Percentiles rank a stretch among this genome's conserved stretches.
phyloP scores from a whole-genome alignment of 495 filamentous ascomycete species.

The Trichoderma erinaceum region DNA sequence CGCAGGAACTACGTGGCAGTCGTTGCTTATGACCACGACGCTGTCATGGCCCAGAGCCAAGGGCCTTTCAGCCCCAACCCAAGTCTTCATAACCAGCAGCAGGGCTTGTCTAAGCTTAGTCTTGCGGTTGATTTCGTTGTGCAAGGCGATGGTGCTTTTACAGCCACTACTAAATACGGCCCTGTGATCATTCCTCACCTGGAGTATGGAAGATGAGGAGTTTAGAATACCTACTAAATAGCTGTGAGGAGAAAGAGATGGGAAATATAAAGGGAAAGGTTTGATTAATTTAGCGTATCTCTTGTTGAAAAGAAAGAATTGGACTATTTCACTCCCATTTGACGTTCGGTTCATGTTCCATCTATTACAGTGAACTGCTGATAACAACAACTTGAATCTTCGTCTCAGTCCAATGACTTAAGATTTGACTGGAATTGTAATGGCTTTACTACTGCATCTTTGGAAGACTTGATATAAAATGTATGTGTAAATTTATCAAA shows the following conservation, averaged over 20 bases:
- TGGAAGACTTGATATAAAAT: background rate
- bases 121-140: slow-evolving; percentile 96
- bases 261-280: background rate
- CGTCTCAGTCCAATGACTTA: too few relatives aligned
- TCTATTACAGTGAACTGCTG: too few relatives aligned
- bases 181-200: slow-evolving; percentile 92
- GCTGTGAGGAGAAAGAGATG: background rate
- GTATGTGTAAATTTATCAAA: background rate
- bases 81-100: slow-evolving; percentile 32
- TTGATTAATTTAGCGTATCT: background rate
- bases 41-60: slow-evolving; percentile 50
- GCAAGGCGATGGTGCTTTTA: slow-evolving; percentile 77
- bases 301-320: background rate
- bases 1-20: slow-evolving; percentile 91
- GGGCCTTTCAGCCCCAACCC: slow-evolving; percentile 18
- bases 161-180: slow-evolving; percentile 85
- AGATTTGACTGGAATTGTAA: too few relatives aligned
- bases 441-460: too few relatives aligned
- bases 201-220: slow-evolving; percentile 61
- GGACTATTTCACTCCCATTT: background rate
- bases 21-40: slow-evolving; percentile 86
- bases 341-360: background rate
- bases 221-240: background rate
- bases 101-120: slow-evolving; percentile 62
- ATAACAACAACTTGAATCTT: too few relatives aligned